phyloP scores from a whole-genome alignment of 169 alveolate genomes.

The Plasmodium inui region DNA sequence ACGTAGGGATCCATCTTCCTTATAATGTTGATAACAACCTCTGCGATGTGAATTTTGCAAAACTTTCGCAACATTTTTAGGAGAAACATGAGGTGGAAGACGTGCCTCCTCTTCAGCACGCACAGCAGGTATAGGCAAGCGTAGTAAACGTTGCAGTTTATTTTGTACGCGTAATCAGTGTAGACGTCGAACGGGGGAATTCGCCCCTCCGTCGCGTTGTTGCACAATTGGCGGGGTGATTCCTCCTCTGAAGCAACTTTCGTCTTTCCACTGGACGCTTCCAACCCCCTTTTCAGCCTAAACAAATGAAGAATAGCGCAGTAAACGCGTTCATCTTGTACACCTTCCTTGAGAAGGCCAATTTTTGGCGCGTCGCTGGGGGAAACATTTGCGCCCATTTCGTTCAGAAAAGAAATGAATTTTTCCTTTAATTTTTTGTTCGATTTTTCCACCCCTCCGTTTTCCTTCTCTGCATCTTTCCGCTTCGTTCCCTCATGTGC shows the following conservation, averaged over 20 bases:
- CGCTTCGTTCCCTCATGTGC: neutral
- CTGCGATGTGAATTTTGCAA: constrained; percentile 50
- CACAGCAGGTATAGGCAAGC: constrained; percentile 50
- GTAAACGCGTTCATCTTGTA: constrained; percentile 10
- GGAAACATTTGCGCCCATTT: neutral
- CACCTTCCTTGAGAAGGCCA: neutral
- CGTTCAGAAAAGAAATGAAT: neutral
- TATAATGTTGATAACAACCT: constrained; percentile 46
- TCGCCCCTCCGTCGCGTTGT: neutral
- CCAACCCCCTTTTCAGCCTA: neutral
- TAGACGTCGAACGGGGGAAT: constrained; percentile 14
- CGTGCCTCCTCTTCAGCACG: constrained; percentile 43
- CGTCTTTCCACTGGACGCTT: neutral
- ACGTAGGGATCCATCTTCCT: constrained; percentile 76
- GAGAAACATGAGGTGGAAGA: constrained; percentile 43
- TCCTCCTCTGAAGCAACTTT: neutral
- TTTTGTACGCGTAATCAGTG: constrained; percentile 67
- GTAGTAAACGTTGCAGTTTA: constrained; percentile 66
- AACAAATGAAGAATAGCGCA: constrained; percentile 2
- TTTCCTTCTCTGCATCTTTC: neutral
- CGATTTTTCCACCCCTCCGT: neutral
- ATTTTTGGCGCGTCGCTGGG: constrained; percentile 8
- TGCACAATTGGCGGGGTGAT: neutral
- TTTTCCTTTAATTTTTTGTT: neutral
- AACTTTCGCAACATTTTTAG: constrained; percentile 42